Percentiles rank a stretch among this genome's conserved stretches.
Conservation (phyloP, 192 early-diverging fungal species). For the Coemansia pectinata region DNA sequence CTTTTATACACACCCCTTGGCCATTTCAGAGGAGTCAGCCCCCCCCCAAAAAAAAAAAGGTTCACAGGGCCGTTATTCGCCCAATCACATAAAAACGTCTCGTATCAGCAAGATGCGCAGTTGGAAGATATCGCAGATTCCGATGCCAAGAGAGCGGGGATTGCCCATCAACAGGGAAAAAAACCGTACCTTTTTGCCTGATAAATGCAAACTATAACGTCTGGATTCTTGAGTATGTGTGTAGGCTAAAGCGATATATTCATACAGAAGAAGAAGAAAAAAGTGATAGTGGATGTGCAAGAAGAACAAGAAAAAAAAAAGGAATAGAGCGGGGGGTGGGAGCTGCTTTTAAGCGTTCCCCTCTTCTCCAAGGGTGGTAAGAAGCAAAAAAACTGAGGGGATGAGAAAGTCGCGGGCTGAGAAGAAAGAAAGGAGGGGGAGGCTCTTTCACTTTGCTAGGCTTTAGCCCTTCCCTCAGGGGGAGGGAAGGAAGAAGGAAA, state of each 20-base stretch:
- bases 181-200: not conserved
- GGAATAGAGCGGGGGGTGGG: not conserved
- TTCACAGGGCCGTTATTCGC: not conserved
- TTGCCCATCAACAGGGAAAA: not conserved
- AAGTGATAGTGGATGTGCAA: not conserved
- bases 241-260: not conserved
- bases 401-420: not conserved
- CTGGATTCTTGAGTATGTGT: not conserved
- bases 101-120: not conserved
- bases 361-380: not conserved
- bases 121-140: not conserved
- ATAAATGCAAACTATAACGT: not conserved
- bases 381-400: not conserved
- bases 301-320: not conserved
- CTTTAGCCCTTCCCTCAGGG: not conserved
- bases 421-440: not conserved
- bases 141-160: not conserved
- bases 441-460: not conserved
- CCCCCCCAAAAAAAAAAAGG: not conserved
- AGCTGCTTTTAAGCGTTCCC: slow-evolving; percentile 12
- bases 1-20: not conserved
- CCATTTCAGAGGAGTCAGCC: not conserved
- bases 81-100: not conserved
- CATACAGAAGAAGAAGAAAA: not conserved
- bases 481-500: not conserved